These are phyloP conservation scores for Spencermartinsiella europaea DNA, from an alignment of 805 yeast genomes.

Conservation along the genomic window DNA sequence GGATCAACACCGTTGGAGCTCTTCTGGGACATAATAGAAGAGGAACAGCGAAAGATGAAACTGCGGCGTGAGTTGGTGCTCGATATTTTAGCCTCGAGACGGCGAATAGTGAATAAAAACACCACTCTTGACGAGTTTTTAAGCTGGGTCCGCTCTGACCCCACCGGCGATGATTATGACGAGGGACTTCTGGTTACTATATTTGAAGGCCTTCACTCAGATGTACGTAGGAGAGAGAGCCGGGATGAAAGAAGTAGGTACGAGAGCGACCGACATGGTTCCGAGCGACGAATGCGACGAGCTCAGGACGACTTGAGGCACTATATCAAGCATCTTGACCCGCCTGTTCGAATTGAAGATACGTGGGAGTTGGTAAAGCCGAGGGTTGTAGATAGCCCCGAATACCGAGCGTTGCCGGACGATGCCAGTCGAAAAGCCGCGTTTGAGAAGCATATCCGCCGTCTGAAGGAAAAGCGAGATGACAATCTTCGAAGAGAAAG, in stretches of 20 bases:
- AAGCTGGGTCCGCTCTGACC: conserved; percentile 20
- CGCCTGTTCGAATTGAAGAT: conserved; percentile 27
- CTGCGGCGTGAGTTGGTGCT: conserved; percentile 57
- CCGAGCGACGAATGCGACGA: conserved; percentile 28
- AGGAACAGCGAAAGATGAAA: conserved; percentile 48
- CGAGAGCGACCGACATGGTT: conserved; percentile 25
- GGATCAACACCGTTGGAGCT: conserved; percentile 77
- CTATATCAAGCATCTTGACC: conserved; percentile 28
- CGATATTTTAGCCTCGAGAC: conserved; percentile 41
- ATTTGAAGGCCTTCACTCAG: conserved; percentile 5
- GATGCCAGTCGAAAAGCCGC: conserved; percentile 29
- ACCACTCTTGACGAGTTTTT: conserved; percentile 21
- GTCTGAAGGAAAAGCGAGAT: conserved; percentile 26
- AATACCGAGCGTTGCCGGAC: conserved; percentile 34
- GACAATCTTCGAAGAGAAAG: conserved; percentile 19
- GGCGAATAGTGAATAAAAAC: conserved; percentile 23
- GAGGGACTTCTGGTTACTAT: conserved; percentile 10
- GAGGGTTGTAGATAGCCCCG: conserved; percentile 29
- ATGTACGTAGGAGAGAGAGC: not conserved
- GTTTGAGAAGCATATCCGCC: conserved; percentile 33
- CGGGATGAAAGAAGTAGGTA: conserved; percentile 8
- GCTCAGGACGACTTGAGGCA: conserved; percentile 29
- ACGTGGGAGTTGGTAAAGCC: conserved; percentile 36
- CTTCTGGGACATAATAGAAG: conserved; percentile 69
- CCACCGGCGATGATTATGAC: conserved; percentile 15